A percentile compares a stretch with the other conserved stretches of the same genome.
phyloP scores from a whole-genome alignment of 805 yeast species.

The Suhomyces xylopsoci region DNA sequence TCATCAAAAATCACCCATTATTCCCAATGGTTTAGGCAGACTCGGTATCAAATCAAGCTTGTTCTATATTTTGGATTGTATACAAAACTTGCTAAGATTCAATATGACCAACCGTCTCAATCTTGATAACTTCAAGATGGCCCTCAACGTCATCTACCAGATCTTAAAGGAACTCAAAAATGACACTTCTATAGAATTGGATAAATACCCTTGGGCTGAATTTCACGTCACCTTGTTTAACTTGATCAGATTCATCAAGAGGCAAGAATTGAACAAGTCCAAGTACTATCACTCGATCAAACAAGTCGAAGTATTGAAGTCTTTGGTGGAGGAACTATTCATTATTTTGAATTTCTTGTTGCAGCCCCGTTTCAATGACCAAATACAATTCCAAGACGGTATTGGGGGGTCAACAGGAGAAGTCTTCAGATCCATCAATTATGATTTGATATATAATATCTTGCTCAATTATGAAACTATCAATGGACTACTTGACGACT shows the following conservation, averaged over 20 bases:
- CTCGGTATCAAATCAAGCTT: slow-evolving; percentile 27
- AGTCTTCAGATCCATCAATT: slow-evolving; percentile 22
- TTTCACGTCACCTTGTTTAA: slow-evolving; percentile 28
- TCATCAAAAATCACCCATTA: slow-evolving; percentile 36
- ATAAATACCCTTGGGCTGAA: slow-evolving; percentile 34
- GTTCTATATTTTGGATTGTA: slow-evolving; percentile 31
- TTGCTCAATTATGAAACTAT: slow-evolving; percentile 24
- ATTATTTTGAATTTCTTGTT: slow-evolving; percentile 18
- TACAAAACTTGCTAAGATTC: slow-evolving; percentile 31
- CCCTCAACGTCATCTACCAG: slow-evolving; percentile 24
- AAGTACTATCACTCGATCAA: slow-evolving; percentile 13
- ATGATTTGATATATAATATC: slow-evolving; percentile 28
- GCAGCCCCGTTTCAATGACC: slow-evolving; percentile 13
- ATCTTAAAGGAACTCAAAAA: slow-evolving; percentile 15
- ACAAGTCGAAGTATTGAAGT: slow-evolving; percentile 9
- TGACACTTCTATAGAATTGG: slow-evolving; percentile 16
- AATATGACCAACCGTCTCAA: slow-evolving; percentile 37
- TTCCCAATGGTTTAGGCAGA: slow-evolving; percentile 24
- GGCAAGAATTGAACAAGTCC: slow-evolving; percentile 14
- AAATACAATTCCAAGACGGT: slow-evolving; percentile 14
- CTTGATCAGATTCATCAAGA: slow-evolving; percentile 28
- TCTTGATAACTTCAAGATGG: slow-evolving; percentile 27
- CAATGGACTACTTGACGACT: slow-evolving; percentile 14
- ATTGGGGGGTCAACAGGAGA: slow-evolving; percentile 13
- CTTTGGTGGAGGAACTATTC: slow-evolving; percentile 25